Evolutionary conservation across 331 rosid species (phyloP).

Genomic region (Malus hybrid): DNA sequence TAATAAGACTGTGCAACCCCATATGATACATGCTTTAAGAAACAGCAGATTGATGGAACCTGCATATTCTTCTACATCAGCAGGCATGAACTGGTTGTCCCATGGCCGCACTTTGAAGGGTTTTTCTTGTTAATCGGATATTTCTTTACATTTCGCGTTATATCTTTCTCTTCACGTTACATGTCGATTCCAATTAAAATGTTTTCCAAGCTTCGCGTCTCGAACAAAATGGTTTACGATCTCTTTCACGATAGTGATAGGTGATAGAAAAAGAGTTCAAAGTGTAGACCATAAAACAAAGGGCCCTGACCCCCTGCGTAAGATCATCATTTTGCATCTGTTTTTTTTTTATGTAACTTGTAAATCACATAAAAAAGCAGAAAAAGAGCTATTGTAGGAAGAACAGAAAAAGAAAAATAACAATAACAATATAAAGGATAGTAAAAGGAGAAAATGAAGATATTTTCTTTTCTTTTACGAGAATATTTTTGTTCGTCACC

Average conservation of each 20-base stretch:
- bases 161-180: background rate
- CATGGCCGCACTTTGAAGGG: background rate
- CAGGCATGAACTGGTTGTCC: conserved; percentile 12
- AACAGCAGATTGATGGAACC: conserved; percentile 7
- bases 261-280: conserved; percentile 15
- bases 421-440: background rate
- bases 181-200: too few relatives aligned
- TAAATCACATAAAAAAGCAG: background rate
- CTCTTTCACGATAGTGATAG: conserved; percentile 49
- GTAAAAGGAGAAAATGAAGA: background rate
- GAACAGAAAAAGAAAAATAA: background rate
- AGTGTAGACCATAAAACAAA: conserved; percentile 9
- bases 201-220: background rate
- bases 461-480: background rate
- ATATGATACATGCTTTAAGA: background rate
- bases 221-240: conserved; percentile 22
- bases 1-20: too few relatives aligned
- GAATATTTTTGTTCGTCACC: too few relatives aligned
- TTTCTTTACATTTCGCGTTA: too few relatives aligned
- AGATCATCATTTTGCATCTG: conserved; percentile 5
- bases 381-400: background rate
- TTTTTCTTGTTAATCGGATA: background rate
- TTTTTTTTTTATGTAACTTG: background rate
- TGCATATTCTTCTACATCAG: conserved; percentile 11
- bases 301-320: conserved; percentile 20